Evolutionary conservation across 768 basidiomycete species (phyloP).

Genomic region (Trichaptum fuscoviolaceum): DNA sequence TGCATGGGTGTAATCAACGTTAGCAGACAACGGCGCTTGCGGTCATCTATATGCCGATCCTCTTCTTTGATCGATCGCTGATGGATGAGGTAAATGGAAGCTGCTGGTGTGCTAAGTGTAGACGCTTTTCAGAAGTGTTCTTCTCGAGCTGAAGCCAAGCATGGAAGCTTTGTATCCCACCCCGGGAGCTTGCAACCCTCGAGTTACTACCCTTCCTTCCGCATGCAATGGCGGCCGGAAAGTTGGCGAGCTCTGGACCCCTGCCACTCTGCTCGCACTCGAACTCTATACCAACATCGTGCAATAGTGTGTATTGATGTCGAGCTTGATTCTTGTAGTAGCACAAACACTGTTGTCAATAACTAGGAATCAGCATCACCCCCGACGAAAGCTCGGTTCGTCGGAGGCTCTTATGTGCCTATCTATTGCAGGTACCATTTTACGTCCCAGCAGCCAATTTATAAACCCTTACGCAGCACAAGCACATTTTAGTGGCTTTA

Average conservation of each 20-base stretch:
- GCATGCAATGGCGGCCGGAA: not conserved
- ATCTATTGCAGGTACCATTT: not conserved
- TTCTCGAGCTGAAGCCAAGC: too few relatives aligned
- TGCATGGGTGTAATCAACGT: not conserved
- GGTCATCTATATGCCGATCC: not conserved
- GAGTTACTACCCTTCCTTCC: not conserved
- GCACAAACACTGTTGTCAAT: not conserved
- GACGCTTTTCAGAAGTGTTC: not conserved
- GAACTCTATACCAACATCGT: not conserved
- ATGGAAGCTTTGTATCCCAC: not conserved
- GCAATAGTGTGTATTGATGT: not conserved
- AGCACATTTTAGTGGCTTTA: not conserved
- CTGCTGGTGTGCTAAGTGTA: not conserved
- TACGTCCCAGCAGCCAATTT: not conserved
- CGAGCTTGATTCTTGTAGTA: not conserved
- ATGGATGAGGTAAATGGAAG: slow-evolving; percentile 1
- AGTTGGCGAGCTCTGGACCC: not conserved
- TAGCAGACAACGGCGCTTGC: too few relatives aligned
- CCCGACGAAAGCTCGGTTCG: not conserved
- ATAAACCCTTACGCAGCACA: not conserved
- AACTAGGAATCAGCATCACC: not conserved
- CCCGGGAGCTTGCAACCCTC: not conserved
- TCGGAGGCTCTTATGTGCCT: not conserved
- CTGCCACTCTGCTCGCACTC: not conserved
- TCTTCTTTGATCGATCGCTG: not conserved